Conservation (phyloP, 1,139 yeast genomes). For the Pneumocystis sp. region DNA sequence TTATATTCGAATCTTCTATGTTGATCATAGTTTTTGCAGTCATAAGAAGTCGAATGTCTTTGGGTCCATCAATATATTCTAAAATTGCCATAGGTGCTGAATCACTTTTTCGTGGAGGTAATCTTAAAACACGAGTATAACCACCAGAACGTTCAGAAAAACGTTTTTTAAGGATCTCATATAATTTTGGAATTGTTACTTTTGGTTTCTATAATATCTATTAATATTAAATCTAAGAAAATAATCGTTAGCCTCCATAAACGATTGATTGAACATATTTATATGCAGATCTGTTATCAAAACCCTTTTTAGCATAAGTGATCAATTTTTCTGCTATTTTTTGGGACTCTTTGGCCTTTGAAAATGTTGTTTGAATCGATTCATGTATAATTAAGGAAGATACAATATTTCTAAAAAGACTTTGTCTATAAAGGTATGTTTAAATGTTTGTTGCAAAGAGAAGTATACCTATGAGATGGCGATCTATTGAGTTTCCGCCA, state of each 20-base stretch:
- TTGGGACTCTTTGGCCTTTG: conserved; percentile 56
- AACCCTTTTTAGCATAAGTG: conserved; percentile 30
- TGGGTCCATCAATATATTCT: conserved; percentile 69
- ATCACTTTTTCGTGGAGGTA: conserved; percentile 82
- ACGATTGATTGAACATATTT: not conserved
- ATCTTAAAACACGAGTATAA: conserved; percentile 66
- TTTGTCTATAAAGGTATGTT: conserved; percentile 31
- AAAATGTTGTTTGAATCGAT: conserved; percentile 52
- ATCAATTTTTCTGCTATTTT: conserved; percentile 41
- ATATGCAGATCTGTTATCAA: not conserved
- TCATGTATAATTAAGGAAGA: conserved; percentile 55
- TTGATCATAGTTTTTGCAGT: conserved; percentile 72
- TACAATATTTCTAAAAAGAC: conserved; percentile 45
- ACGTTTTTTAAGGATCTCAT: conserved; percentile 48
- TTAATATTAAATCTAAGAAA: not conserved
- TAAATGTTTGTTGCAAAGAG: not conserved
- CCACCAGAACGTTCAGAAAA: conserved; percentile 59
- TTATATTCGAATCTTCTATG: conserved; percentile 42
- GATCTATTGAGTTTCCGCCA: not conserved
- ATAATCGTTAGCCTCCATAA: not conserved
- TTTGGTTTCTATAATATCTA: not conserved
- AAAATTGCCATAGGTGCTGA: conserved; percentile 81
- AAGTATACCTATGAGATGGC: not conserved
- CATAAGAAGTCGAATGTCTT: conserved; percentile 63
- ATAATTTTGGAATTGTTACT: conserved; percentile 41